These are phyloP conservation scores for Eucalyptus fibrosa DNA, from an alignment of 345 rosid genomes.

Conservation along the genomic window DNA sequence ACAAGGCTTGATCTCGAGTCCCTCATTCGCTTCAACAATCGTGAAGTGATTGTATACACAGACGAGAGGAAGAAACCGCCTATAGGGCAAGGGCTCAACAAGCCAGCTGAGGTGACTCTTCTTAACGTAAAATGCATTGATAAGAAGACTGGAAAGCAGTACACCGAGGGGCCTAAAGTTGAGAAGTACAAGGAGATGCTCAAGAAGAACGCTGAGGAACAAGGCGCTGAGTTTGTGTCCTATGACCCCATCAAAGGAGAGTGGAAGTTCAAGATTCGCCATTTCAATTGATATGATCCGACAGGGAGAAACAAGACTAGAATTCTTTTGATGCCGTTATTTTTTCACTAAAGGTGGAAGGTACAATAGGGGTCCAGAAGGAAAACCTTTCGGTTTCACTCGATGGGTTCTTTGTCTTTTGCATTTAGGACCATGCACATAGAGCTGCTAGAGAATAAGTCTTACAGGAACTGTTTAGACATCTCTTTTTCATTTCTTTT, in stretches of 20 bases:
- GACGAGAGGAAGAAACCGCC: constrained; percentile 85
- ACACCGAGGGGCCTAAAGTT: constrained; percentile 44
- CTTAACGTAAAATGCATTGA: constrained; percentile 87
- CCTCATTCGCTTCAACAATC: constrained; percentile 58
- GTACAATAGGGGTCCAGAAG: background rate
- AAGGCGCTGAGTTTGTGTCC: constrained; percentile 77
- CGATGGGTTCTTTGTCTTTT: background rate
- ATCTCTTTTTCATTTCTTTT: background rate
- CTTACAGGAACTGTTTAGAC: background rate
- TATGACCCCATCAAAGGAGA: constrained; percentile 66
- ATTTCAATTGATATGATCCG: constrained; percentile 30
- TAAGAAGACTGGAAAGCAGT: constrained; percentile 59
- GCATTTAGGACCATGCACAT: background rate
- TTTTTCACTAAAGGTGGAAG: background rate
- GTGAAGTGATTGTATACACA: constrained; percentile 91
- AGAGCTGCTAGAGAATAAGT: background rate
- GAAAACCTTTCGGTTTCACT: background rate
- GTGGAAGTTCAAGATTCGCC: constrained; percentile 81
- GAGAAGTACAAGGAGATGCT: constrained; percentile 79
- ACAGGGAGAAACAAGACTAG: background rate
- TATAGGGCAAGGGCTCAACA: constrained; percentile 81
- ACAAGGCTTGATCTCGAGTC: constrained; percentile 66
- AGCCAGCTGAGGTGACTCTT: constrained; percentile 87
- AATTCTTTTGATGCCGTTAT: background rate
- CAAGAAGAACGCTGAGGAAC: constrained; percentile 66